phyloP scores from a whole-genome alignment of 495 filamentous ascomycete species.

The Penicillium coprophilum region DNA sequence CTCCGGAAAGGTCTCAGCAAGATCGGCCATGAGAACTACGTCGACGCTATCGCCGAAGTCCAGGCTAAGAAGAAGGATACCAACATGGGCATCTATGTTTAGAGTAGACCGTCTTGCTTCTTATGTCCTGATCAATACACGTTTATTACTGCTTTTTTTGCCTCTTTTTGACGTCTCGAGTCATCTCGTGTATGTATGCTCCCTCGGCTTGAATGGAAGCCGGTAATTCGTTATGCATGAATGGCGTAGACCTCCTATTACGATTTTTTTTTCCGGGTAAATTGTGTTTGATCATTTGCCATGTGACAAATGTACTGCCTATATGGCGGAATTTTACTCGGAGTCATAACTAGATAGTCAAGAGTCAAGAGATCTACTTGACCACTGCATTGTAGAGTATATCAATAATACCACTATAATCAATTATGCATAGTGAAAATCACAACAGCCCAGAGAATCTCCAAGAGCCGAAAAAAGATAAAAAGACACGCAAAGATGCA shows the following conservation, averaged over 20 bases:
- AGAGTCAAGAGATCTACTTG: neutral
- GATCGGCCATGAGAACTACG: conserved; percentile 97
- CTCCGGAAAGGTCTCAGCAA: conserved; percentile 87
- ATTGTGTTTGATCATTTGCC: neutral
- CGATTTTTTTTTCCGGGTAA: neutral
- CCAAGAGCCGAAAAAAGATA: neutral
- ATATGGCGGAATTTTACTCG: neutral
- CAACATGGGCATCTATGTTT: conserved; percentile 57
- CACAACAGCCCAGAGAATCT: neutral
- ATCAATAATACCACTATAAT: neutral
- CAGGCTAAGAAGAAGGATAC: conserved; percentile 97
- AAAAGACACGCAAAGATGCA: conserved; percentile 18
- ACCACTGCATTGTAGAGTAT: conserved; percentile 3
- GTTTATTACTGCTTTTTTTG: conserved; percentile 15
- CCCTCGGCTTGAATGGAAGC: conserved; percentile 18
- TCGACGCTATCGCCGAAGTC: conserved; percentile 96
- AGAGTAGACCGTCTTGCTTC: conserved; percentile 15
- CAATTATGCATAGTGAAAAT: neutral
- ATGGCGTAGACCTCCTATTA: neutral
- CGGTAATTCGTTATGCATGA: conserved; percentile 31
- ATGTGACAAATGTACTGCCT: neutral
- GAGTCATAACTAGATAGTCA: neutral
- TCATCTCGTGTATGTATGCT: conserved; percentile 35
- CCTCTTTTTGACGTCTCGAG: conserved; percentile 4
- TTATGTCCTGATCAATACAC: conserved; percentile 7